Base-by-base conservation (phyloP, 2,329 filamentous ascomycete genomes). In the Stemphylium vesicarium region DNA sequence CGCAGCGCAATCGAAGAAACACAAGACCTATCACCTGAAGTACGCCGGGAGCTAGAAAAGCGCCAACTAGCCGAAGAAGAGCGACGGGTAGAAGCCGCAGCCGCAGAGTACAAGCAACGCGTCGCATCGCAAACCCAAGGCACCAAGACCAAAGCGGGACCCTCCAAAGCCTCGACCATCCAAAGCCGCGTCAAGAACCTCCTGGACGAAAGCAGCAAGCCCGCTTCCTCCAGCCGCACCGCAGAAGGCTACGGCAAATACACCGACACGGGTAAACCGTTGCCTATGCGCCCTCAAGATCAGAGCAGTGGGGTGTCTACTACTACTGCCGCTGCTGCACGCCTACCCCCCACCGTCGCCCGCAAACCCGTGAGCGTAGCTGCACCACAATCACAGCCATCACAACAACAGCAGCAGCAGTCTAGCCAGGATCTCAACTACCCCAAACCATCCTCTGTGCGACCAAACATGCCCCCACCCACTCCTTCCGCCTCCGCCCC, bases 161-260 rank as follows among this genome's bases (percentile, higher is more conserved):
- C 78, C 13, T 85, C 85, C 12, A 82, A 88, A 37, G 92, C 92
- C 15, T 85, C 87, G n/a, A 90, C 88, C 22, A 99, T 99, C 65
- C 92, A 98, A 73, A 92, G 91, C 70, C 88, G 94, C 60, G 91
- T 99, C 50, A 91, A 96, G 78, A 91, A 86, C 44, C 80, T 98
- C 44, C 79, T 99, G 13, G 88, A 88, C 57, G 93, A 97, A 68
- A 91, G 89, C 36, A 66, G 63, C 50, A 75, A 75, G 48, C 81
- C 85, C 4, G 77, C 81, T 0, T 72, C 82, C 1, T 77, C 79
- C 12, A 83, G 85, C 24, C 86, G 88, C 62, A 96, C 92, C 0
- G 93, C 93, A 0, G 88, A 93, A 60, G 94, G 94, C 0, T 98
- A 98, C 72, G 95, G 95, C 7, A 88, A 88, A 56, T 97, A 90